These are phyloP conservation scores for Dendrocalamus latiflorus DNA, from an alignment of 202 grass and related monocot species.

Conservation along the genomic window DNA sequence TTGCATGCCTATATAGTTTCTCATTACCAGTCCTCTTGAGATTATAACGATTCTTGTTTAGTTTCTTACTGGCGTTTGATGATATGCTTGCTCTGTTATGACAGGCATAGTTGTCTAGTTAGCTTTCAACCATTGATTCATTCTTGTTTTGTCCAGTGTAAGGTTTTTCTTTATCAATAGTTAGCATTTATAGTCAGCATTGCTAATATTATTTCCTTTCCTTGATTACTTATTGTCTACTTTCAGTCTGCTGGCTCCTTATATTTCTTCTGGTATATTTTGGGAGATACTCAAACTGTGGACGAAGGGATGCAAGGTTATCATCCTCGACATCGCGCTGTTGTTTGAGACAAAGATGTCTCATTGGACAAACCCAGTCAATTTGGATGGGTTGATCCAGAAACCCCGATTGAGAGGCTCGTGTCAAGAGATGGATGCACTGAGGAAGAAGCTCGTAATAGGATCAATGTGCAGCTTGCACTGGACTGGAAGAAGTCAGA, in stretches of 20 bases:
- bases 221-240: too few species aligned
- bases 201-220: background rate
- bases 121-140: background rate
- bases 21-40: too few species aligned
- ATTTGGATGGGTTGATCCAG: conserved; percentile 71
- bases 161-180: background rate
- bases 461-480: conserved; percentile 59
- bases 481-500: conserved; percentile 64
- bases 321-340: conserved; percentile 74
- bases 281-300: conserved; percentile 79
- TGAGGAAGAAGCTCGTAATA: conserved; percentile 62
- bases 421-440: conserved; percentile 67
- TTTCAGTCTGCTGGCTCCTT: conserved; percentile 59
- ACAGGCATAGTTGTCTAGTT: background rate
- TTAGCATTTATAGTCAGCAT: background rate
- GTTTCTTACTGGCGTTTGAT: too few species aligned
- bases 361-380: conserved; percentile 51
- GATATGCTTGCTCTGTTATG: background rate
- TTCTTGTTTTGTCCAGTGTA: too few species aligned
- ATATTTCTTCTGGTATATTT: conserved; percentile 68
- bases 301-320: conserved; percentile 64
- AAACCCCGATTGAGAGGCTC: conserved; percentile 62
- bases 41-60: too few species aligned
- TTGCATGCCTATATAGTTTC: too few species aligned
- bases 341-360: conserved; percentile 87